These are phyloP conservation scores for Cordyceps javanica DNA, from an alignment of 2,329 filamentous ascomycete genomes.

Conservation along the genomic window DNA sequence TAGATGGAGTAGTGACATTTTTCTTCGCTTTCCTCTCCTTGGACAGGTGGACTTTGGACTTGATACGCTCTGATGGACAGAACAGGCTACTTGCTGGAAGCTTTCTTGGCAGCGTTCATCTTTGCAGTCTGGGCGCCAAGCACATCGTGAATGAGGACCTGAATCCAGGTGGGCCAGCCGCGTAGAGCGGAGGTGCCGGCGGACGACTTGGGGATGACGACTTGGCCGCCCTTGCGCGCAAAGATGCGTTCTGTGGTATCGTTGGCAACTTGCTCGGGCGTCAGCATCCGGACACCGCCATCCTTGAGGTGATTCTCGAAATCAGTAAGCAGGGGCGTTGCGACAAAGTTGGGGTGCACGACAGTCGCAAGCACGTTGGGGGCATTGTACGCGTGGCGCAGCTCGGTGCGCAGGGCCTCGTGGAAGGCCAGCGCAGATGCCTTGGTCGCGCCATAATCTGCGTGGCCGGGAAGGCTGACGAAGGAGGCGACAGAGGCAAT, in stretches of 20 bases:
- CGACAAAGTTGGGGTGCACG: slow-evolving; percentile 41
- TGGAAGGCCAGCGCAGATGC: slow-evolving; percentile 58
- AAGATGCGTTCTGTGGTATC: slow-evolving; percentile 36
- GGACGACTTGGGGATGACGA: slow-evolving; percentile 29
- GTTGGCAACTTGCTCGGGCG: slow-evolving; percentile 28
- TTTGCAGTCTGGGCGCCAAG: slow-evolving; percentile 6
- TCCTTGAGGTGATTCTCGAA: slow-evolving; percentile 18
- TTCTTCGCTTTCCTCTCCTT: no score
- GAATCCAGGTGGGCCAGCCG: slow-evolving; percentile 28
- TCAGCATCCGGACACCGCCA: slow-evolving; percentile 20
- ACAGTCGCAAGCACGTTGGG: slow-evolving; percentile 55
- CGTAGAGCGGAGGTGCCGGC: slow-evolving; percentile 24
- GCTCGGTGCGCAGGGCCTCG: slow-evolving; percentile 51
- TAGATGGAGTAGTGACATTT: no score
- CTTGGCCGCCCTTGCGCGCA: slow-evolving; percentile 33
- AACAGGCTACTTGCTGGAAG: background rate
- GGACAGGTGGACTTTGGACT: no score
- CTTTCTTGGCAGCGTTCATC: slow-evolving; percentile 4
- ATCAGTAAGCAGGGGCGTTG: slow-evolving; percentile 20
- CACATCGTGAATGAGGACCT: slow-evolving; percentile 16
- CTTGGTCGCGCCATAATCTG: slow-evolving; percentile 60
- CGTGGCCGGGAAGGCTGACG: slow-evolving; percentile 49
- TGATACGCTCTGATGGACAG: no score
- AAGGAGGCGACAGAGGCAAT: slow-evolving; percentile 59
- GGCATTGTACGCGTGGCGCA: slow-evolving; percentile 51